Evolutionary conservation across 176 grass and related monocot genomes (phyloP).

Genomic region (Paspalum notatum): DNA sequence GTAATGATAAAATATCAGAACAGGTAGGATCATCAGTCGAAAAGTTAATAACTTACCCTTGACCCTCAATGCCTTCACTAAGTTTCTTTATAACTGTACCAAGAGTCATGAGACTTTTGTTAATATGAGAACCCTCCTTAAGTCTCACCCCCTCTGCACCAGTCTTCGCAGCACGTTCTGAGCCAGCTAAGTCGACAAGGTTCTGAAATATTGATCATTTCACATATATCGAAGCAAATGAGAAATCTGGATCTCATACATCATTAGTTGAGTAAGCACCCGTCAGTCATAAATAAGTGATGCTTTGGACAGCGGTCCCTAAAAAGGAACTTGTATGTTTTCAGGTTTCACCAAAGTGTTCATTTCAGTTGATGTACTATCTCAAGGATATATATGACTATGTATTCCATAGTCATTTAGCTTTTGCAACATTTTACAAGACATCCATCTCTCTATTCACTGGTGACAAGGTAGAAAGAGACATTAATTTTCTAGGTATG

Average conservation of each 20-base stretch:
- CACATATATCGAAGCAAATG: constrained; percentile 22
- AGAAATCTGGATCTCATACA: constrained; percentile 7
- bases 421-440: neutral
- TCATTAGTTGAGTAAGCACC: constrained; percentile 5
- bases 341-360: neutral
- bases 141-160: constrained; percentile 92
- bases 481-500: neutral
- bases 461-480: neutral
- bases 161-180: constrained; percentile 94
- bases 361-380: neutral
- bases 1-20: constrained; percentile 31
- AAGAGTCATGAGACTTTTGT: constrained; percentile 92
- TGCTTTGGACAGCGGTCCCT: neutral
- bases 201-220: constrained; percentile 62
- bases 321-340: neutral
- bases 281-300: constrained; percentile 5
- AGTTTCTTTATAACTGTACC: constrained; percentile 95
- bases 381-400: constrained; percentile 9
- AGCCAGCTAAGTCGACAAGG: constrained; percentile 96
- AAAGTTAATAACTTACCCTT: constrained; percentile 69
- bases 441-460: neutral
- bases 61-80: constrained; percentile 86
- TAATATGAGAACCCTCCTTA: constrained; percentile 98
- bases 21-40: constrained; percentile 13
- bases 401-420: neutral